These are phyloP conservation scores for Claviceps sp. DNA, from an alignment of 2,329 filamentous ascomycete genomes.

Conservation along the genomic window DNA sequence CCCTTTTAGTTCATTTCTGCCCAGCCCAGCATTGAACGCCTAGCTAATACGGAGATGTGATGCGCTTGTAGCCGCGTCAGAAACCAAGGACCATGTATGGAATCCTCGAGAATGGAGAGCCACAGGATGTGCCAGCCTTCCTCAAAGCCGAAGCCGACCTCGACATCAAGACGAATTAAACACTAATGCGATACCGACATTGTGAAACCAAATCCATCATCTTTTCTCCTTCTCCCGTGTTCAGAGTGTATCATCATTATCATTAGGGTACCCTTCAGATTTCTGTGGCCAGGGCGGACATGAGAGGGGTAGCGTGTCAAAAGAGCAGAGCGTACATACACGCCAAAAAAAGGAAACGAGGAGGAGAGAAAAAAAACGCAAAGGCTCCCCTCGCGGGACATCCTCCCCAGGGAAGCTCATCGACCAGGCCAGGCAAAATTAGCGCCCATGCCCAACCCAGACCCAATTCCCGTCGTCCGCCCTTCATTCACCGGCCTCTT, in stretches of 20 bases:
- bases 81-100: conserved; percentile 27
- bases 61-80: conserved; percentile 19
- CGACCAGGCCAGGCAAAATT: conserved; percentile 42
- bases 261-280: background rate
- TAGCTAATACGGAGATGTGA: background rate
- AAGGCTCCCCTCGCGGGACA: no score
- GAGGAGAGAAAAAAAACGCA: background rate
- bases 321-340: background rate
- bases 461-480: conserved; percentile 30
- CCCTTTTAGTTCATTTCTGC: no score
- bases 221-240: background rate
- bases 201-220: background rate
- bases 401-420: conserved; percentile 8
- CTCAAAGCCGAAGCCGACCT: conserved; percentile 14
- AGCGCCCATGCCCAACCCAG: conserved; percentile 41
- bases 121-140: conserved; percentile 20
- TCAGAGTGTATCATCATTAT: background rate
- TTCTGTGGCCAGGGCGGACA: background rate
- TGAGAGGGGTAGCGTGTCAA: background rate
- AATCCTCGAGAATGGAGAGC: conserved; percentile 27
- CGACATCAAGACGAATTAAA: background rate
- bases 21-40: background rate
- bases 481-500: conserved; percentile 69
- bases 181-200: background rate
- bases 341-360: background rate